Evolutionary conservation across 2,329 filamentous ascomycete species (phyloP).

Genomic region (Talaromyces sp.): DNA sequence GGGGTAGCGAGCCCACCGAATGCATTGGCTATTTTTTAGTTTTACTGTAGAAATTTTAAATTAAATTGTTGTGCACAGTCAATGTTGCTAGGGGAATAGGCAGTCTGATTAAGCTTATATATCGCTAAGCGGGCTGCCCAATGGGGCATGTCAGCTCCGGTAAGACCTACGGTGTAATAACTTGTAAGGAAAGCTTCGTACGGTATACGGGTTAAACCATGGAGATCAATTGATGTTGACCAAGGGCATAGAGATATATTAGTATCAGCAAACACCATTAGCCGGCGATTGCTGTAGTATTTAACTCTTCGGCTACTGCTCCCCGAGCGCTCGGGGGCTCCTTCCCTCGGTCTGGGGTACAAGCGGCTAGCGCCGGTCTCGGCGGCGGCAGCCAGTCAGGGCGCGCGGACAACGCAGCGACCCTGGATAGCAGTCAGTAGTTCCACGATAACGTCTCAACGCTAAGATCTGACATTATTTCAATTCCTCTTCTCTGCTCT

Average conservation of each 20-base stretch:
- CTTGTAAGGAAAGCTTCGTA: neutral
- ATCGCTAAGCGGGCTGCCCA: neutral
- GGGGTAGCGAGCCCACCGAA: slow-evolving; percentile 29
- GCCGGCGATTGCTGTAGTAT: neutral
- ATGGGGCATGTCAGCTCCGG: neutral
- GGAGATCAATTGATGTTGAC: neutral
- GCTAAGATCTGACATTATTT: neutral
- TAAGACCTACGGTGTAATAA: no score
- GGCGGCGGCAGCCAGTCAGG: neutral
- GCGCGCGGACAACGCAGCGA: neutral
- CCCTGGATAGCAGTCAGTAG: neutral
- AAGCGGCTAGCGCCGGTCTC: neutral
- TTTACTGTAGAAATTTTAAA: neutral
- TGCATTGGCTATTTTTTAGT: slow-evolving; percentile 20
- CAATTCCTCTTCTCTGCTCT: neutral
- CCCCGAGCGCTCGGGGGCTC: neutral
- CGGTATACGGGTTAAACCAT: no score
- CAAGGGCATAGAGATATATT: neutral
- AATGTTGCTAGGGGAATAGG: no score
- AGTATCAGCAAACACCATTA: neutral
- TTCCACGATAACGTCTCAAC: neutral
- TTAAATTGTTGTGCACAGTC: no score
- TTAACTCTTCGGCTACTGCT: neutral
- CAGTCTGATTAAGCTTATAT: neutral
- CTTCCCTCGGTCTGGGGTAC: neutral